Evolutionary conservation across 495 filamentous ascomycete genomes (phyloP), one percentile per base, ranked within the genome.

Genomic region (Sordaria brevicollis): DNA sequence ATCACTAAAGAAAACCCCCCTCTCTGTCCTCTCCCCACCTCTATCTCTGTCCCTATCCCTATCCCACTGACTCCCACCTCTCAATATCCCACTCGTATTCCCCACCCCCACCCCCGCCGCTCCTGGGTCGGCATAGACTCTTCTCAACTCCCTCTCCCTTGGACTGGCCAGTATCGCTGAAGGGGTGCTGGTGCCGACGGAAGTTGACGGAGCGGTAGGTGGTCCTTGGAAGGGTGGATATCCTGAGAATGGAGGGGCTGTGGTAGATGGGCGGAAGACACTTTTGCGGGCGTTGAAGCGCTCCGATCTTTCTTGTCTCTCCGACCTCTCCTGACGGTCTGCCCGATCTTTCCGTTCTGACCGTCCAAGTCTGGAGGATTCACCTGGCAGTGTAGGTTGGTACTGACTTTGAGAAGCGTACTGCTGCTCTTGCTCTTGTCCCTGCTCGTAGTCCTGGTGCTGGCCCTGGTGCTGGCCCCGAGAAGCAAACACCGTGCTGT

Each of bases 151-250:
- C 15, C 77, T 39, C 54, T 80, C 78, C 39, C 74, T 68, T 0
- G 78, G 78, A 21, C 73, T 73, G 0, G 78, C 67, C 5, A 80
- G 67, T 0, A 78, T 75, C 1, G 78, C 77, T 4, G 74, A 76
- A 2, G 78, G 78, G 1, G 78, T 80, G 1, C 74, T 76, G 0
- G 78, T 78, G 5, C 41, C 41, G 2, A 49, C 41, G 8, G 43
- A 57, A 0, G 43, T 57, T 0, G 43, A 57, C 1, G 21, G 43
- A 2, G 49, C 49, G 3, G 49, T 57, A 3, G 49, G 49, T 0
- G 49, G 49, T 29, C 21, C 49, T 0, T 1, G 3, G 2, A 57
- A 57, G 1, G 21, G 43, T 1, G 10, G 43, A 5, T 54, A 54
- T 1, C 9, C 8, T 25, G 19, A 5, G 4, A n/a, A n/a, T n/a